Base-by-base conservation (phyloP, 2,329 filamentous ascomycete species). In the Exophiala alcalophila region DNA sequence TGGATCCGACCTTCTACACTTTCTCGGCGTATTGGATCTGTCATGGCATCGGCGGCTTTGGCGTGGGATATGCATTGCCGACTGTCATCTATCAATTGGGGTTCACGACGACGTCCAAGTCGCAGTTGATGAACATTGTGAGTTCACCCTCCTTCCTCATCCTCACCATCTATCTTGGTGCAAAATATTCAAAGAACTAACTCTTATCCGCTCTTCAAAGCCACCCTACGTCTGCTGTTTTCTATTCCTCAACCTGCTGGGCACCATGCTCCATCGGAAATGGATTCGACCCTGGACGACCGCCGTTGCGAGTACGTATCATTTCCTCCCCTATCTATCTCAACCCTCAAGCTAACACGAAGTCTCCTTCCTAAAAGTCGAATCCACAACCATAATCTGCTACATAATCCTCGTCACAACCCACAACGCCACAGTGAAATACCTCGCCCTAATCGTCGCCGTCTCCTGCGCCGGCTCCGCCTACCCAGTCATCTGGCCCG, bases 81-180 rank as follows among this genome's bases (percentile, higher is more conserved):
- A 69, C 67, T 2, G 66, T 70, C 4, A 66, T 70, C 16, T 69
- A 69, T 29, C 56, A 69, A 38, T 57, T 70, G 3, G 67, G 66
- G 2, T 67, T 69, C 36, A 67, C 66, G 0, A 61, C 59, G 1
- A 69, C 66, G 1, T 61, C 67, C 1, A 59, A 63, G 11, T 67
- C 67, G 5, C 66, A 70, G 52, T 47, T 69, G 38, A 69, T 70
- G 66, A 70, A 67, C 28, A 69, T 70, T 67, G 64, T 64, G 58
- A 65, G 65, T 65, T 65, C 10, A 38, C 4, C 23, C 16, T 33
- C 28, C 19, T 10, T n/a, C 11, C 21, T 14, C 5, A n/a, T 23
- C 15, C 20, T 15, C 18, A 7, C 15, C 14, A 21, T 11, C 8
- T 5, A 4, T 20, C 14, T 40, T 23, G 20, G 15, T 30, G 6